These are phyloP conservation scores for Tylopilus rubrobrunneus DNA, from an alignment of 768 basidiomycete genomes.

Conservation along the genomic window DNA sequence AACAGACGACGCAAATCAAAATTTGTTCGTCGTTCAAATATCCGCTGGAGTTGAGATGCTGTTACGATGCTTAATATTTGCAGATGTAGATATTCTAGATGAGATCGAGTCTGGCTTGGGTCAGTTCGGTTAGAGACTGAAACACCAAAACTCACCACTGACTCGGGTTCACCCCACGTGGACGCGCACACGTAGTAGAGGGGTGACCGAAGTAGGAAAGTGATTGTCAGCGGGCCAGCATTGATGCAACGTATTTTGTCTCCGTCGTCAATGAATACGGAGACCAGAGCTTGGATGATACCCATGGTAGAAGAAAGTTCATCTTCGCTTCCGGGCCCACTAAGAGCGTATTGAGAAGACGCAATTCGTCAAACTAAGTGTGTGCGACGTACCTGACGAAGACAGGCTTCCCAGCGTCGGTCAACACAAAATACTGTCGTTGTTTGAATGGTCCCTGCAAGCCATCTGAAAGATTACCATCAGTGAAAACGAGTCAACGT, in stretches of 20 bases:
- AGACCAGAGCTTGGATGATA: slow-evolving; percentile 92
- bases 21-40: slow-evolving; percentile 87
- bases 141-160: slow-evolving; percentile 59
- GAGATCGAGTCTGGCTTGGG: slow-evolving; percentile 83
- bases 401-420: slow-evolving; percentile 97
- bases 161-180: slow-evolving; percentile 94
- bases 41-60: slow-evolving; percentile 73
- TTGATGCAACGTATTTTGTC: slow-evolving; percentile 86
- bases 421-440: slow-evolving; percentile 88
- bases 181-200: slow-evolving; percentile 91
- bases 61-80: slow-evolving; percentile 92
- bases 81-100: slow-evolving; percentile 92
- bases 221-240: slow-evolving; percentile 76
- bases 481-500: slow-evolving; percentile 2
- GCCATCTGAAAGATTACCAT: slow-evolving; percentile 9
- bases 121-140: slow-evolving; percentile 31
- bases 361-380: background rate
- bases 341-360: slow-evolving; percentile 18
- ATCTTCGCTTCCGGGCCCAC: slow-evolving; percentile 53
- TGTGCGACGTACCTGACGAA: slow-evolving; percentile 64
- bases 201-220: slow-evolving; percentile 82
- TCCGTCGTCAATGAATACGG: slow-evolving; percentile 89
- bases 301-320: slow-evolving; percentile 78
- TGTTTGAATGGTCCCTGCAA: slow-evolving; percentile 36
- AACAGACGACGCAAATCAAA: slow-evolving; percentile 82